A percentile compares a stretch with the other conserved stretches of the same genome.
Conservation (phyloP, 192 early-diverging fungal genomes). For the Lobosporangium transversale region DNA sequence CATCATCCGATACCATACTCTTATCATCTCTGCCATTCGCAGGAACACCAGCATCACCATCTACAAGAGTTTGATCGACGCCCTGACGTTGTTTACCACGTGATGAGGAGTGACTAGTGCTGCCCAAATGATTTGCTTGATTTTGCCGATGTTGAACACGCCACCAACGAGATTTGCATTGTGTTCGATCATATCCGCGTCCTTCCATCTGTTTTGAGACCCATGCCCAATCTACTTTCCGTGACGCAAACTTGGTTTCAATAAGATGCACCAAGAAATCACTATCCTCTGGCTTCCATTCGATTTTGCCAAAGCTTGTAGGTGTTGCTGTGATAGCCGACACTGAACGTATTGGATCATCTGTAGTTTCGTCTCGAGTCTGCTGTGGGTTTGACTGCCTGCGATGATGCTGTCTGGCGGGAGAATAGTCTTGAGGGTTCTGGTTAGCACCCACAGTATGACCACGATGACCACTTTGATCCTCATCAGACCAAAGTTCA, state of each 20-base stretch:
- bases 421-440: conserved; percentile 4
- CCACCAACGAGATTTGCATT: conserved; percentile 53
- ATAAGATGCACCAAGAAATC: conserved; percentile 43
- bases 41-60: neutral
- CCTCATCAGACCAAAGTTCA: conserved; percentile 42
- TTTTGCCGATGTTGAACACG: conserved; percentile 48
- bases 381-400: conserved; percentile 19
- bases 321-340: conserved; percentile 41
- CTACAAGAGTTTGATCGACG: neutral
- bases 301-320: conserved; percentile 49
- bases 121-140: conserved; percentile 10
- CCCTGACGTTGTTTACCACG: conserved; percentile 19
- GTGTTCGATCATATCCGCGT: conserved; percentile 50
- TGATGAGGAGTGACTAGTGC: conserved; percentile 8
- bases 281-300: conserved; percentile 52
- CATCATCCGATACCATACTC: conserved; percentile 4
- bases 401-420: conserved; percentile 13
- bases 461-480: neutral
- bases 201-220: conserved; percentile 51
- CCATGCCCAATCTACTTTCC: conserved; percentile 52
- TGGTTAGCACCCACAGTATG: neutral
- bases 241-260: conserved; percentile 49
- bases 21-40: conserved; percentile 11
- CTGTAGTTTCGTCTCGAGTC: neutral
- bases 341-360: conserved; percentile 3